phyloP scores from a whole-genome alignment of 768 basidiomycete genomes.

The Tephrocybe sp. region DNA sequence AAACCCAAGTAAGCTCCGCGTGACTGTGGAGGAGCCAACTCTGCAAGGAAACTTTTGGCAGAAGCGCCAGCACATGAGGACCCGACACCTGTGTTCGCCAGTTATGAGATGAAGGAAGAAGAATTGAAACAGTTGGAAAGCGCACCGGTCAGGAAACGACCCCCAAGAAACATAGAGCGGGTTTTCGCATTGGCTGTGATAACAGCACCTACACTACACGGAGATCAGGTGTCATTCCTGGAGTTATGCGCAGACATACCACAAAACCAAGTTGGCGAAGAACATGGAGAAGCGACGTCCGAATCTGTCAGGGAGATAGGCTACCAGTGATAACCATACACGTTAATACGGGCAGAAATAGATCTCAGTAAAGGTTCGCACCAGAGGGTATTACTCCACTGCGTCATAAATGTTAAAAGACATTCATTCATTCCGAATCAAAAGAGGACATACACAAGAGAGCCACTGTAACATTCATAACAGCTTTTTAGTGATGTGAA shows the following conservation, averaged over 20 bases:
- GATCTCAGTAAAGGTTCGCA: constrained; percentile 18
- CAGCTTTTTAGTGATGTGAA: background rate
- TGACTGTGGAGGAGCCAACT: constrained; percentile 46
- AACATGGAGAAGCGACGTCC: constrained; percentile 53
- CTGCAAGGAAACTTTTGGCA: constrained; percentile 52
- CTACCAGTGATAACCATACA: constrained; percentile 22
- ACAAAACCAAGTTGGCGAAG: constrained; percentile 42
- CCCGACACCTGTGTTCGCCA: constrained; percentile 31
- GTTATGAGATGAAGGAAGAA: background rate
- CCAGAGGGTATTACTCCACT: constrained; percentile 47
- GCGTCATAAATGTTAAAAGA: constrained; percentile 18
- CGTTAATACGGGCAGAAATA: background rate
- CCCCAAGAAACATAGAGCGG: constrained; percentile 45
- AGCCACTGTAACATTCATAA: constrained; percentile 28
- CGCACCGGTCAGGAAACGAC: constrained; percentile 50
- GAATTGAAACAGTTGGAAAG: background rate
- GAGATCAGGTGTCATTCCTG: background rate
- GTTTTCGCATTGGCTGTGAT: constrained; percentile 48
- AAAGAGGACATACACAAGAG: constrained; percentile 30
- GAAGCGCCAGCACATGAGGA: constrained; percentile 44
- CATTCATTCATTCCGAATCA: constrained; percentile 25
- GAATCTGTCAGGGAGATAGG: constrained; percentile 46
- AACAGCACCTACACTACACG: constrained; percentile 41
- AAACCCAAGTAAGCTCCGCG: constrained; percentile 53
- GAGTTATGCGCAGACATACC: constrained; percentile 29